These are phyloP conservation scores for Hypholoma fasciculare DNA, from an alignment of 768 basidiomycete genomes.

Conservation along the genomic window DNA sequence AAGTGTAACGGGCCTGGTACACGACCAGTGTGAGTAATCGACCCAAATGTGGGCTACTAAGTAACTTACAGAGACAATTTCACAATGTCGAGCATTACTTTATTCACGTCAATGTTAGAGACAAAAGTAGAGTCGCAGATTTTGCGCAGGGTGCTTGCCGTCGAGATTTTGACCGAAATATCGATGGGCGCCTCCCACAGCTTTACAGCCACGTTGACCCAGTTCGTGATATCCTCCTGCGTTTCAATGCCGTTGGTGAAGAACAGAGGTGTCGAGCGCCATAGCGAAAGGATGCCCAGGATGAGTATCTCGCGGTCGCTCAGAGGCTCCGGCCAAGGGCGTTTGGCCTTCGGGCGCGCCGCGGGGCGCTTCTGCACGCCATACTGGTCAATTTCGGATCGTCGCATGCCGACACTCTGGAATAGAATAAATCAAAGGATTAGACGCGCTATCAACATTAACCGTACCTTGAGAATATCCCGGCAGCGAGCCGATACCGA, in stretches of 20 bases:
- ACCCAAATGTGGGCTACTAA: background rate
- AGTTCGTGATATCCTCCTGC: conserved; percentile 40
- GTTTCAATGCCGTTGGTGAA: conserved; percentile 44
- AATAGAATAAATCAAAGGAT: background rate
- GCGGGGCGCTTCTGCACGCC: conserved; percentile 55
- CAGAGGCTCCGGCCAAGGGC: conserved; percentile 53
- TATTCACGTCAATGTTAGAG: conserved; percentile 37
- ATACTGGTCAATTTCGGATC: conserved; percentile 60
- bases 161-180: conserved; percentile 62
- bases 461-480: conserved; percentile 53
- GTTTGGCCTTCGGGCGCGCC: conserved; percentile 61
- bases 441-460: conserved; percentile 3
- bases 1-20: conserved; percentile 39
- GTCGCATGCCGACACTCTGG: conserved; percentile 51
- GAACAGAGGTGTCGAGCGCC: conserved; percentile 59
- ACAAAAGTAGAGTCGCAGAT: conserved; percentile 15
- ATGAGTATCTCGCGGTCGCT: conserved; percentile 71
- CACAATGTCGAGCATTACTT: conserved; percentile 42
- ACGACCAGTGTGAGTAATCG: background rate
- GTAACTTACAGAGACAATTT: conserved; percentile 45
- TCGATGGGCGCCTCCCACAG: conserved; percentile 68
- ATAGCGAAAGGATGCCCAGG: conserved; percentile 67
- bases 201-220: conserved; percentile 47
- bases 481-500: conserved; percentile 49
- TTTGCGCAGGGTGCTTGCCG: conserved; percentile 47